Percentiles rank a stretch among this genome's conserved stretches.
phyloP scores from a whole-genome alignment of 1,284 basidiomycete genomes.

The Rhodotorula sp. region DNA sequence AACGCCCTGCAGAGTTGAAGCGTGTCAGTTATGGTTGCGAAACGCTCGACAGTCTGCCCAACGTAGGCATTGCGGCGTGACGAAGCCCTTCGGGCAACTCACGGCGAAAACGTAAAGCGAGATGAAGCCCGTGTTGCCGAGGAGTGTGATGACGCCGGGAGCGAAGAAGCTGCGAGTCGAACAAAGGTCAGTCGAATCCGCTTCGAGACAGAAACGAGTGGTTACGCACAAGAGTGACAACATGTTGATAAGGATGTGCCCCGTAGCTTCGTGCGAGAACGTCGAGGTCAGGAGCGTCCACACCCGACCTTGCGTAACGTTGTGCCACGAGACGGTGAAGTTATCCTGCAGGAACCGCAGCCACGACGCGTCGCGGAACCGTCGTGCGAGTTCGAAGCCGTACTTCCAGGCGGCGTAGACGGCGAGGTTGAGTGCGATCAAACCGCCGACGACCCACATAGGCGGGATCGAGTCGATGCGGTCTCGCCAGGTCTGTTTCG shows the following conservation, averaged over 20 bases:
- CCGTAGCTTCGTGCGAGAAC: conserved; percentile 29
- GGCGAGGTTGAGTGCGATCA: conserved; percentile 24
- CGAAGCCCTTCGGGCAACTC: neutral
- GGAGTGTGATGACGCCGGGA: conserved; percentile 21
- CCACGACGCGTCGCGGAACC: conserved; percentile 24
- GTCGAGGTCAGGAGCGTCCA: conserved; percentile 33
- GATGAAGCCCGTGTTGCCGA: conserved; percentile 35
- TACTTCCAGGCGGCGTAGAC: conserved; percentile 32
- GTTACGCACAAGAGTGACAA: conserved; percentile 17
- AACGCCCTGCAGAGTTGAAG: neutral
- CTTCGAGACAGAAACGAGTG: neutral
- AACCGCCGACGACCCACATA: conserved; percentile 12
- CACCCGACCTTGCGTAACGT: conserved; percentile 22
- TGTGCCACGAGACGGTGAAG: conserved; percentile 35
- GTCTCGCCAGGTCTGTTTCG: conserved; percentile 7
- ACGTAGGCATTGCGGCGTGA: no score
- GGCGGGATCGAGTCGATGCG: conserved; percentile 11
- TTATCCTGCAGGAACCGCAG: conserved; percentile 23
- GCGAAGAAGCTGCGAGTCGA: conserved; percentile 21
- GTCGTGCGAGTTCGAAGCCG: conserved; percentile 13
- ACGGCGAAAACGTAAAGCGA: conserved; percentile 35
- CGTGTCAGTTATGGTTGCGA: neutral
- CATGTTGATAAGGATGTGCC: conserved; percentile 32
- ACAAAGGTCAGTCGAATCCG: neutral
- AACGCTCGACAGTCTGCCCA: neutral